Conservation (phyloP, 2,329 filamentous ascomycete species). For the Apiospora hydei region DNA sequence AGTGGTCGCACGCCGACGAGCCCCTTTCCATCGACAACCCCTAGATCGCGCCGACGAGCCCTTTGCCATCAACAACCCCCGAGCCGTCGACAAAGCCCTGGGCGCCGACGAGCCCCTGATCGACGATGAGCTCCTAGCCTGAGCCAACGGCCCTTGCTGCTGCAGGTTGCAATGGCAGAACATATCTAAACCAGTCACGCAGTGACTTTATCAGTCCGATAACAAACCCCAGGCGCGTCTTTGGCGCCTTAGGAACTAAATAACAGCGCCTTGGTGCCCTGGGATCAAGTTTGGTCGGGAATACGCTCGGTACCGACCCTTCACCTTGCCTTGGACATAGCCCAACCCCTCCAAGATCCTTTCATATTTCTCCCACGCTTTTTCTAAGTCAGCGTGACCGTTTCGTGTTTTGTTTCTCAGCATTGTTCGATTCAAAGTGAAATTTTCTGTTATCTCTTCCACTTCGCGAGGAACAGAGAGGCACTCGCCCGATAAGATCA, state of each 20-base stretch:
- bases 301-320: neutral
- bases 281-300: neutral
- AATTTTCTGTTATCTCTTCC: neutral
- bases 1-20: neutral
- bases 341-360: neutral
- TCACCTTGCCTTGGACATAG: neutral
- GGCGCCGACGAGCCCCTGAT: too few species aligned
- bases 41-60: neutral
- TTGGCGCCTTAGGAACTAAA: too few species aligned
- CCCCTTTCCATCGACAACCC: neutral
- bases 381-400: neutral
- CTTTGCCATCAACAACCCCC: neutral
- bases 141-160: too few species aligned
- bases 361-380: neutral
- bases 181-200: neutral
- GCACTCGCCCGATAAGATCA: neutral
- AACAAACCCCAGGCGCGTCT: neutral
- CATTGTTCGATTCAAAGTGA: neutral
- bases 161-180: neutral
- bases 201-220: neutral
- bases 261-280: neutral
- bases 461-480: neutral
- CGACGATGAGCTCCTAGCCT: neutral
- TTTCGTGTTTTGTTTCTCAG: neutral
- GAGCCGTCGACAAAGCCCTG: too few species aligned